Base-by-base conservation (phyloP, 768 basidiomycete genomes). In the Flagelloscypha sp. region DNA sequence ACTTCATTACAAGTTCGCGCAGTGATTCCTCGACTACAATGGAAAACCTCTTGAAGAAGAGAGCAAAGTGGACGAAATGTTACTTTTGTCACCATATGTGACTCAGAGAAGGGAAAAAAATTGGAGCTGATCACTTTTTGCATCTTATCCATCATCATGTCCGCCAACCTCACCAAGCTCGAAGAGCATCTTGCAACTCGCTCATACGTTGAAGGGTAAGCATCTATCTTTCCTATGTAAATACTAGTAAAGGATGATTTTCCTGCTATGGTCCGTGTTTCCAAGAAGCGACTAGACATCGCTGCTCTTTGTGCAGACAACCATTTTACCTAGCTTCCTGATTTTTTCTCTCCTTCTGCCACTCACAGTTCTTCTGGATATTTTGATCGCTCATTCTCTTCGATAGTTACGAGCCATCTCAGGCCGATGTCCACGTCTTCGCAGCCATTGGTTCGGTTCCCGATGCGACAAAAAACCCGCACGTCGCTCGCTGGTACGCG, bases 391-490 rank as follows among this genome's bases (percentile, higher is more conserved):
- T 44, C 27, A 33, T 29, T 35, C 25, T 42, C 36, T 21, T 36
- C 47, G 35, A 31, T 54, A 95, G 92, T 37, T 92, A 86, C 65
- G 77, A 79, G 25, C 84, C 93, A 29, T 92, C 90, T 25, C 92
- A 95, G 63, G 87, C 92, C 36, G 90, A 98, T 65, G 90, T 95
- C 30, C 73, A 71, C 43, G 87, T 94, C 55, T 92, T 84, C 76
- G 88, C 85, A 56, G 70, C 84, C 11, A 65, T 97, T 58, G 48
- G 69, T 24, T 66, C 73, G 18, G 71, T 74, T 11, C 87, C 88
- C 34, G 68, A 73, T 43, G 72, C 79, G 29, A 56, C 76, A 29
- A 54, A 68, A 34, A 69, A 72, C 59, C 87, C 88, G 41, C 72
- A 87, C 61, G 74, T 77, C 35, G 72, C 83, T 22, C 72, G 94